These are phyloP conservation scores for Polyporus tsugae DNA, from an alignment of 1,284 basidiomycete genomes.

Conservation along the genomic window DNA sequence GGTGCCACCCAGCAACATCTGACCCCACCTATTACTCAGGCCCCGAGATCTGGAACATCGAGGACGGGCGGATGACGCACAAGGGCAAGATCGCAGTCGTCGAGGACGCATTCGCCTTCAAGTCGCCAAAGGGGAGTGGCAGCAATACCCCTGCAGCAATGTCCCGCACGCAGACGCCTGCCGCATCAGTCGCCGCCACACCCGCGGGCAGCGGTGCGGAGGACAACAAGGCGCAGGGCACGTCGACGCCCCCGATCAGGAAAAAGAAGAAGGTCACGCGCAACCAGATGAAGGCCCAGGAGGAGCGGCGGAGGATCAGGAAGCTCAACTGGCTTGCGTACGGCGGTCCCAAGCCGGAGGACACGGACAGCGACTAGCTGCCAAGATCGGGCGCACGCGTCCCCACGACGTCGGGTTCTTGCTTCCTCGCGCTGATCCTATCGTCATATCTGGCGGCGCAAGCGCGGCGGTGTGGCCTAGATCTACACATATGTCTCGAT, in stretches of 20 bases:
- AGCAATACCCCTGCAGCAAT: conserved; percentile 47
- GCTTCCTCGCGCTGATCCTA: background rate
- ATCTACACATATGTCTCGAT: conserved; percentile 5
- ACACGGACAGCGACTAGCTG: conserved; percentile 62
- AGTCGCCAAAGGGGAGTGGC: conserved; percentile 75
- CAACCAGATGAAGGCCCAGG: conserved; percentile 90
- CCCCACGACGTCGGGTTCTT: conserved; percentile 3
- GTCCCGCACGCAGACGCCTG: conserved; percentile 71
- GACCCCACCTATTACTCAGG: conserved; percentile 50
- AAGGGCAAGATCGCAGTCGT: conserved; percentile 89
- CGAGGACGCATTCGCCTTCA: conserved; percentile 75
- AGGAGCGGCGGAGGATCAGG: conserved; percentile 81
- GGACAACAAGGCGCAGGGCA: conserved; percentile 54
- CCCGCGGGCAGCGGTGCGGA: conserved; percentile 80
- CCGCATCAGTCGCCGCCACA: conserved; percentile 66
- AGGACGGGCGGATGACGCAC: conserved; percentile 82
- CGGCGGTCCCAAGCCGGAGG: conserved; percentile 84
- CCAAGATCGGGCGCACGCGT: background rate
- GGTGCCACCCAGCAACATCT: conserved; percentile 1
- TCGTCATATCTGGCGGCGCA: background rate
- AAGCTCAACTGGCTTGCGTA: conserved; percentile 87
- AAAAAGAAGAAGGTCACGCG: conserved; percentile 94
- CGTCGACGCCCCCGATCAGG: conserved; percentile 55
- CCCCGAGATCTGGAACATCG: conserved; percentile 86
- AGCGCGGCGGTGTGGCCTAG: background rate